Evolutionary conservation across 331 rosid species (phyloP), one percentile per base, ranked within the genome.

Genomic region (Phaseolus coccineus): DNA sequence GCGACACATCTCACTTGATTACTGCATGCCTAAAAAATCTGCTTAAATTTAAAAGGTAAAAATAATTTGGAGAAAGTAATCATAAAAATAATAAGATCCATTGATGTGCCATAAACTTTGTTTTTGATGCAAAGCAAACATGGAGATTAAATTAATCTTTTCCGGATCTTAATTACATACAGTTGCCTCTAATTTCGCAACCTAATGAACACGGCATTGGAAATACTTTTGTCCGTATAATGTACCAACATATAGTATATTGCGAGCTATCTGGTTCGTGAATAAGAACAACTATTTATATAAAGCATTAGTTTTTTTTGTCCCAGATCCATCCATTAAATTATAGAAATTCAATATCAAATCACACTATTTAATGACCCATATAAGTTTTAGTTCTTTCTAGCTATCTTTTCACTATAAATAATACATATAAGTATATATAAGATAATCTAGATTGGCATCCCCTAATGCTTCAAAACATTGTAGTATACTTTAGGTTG

Each of bases 31-130:
- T 79, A 76, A 83, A 82, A 35, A 65, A 77, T 86, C 82, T 82
- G 70, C 79, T 85, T 82, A 81, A 84, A 83, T 87, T 81, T 82
- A 77, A 52, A 87, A 86, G 66, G 75, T 71, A 42, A 79, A 82
- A 69, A 63, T 52, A 69, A 71, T 57, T 78, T 39, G 46, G 85
- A 75, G 71, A 83, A 85, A 75, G 82, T 30, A 59, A 67, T 8
- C 64, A 73, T 72, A 46, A 28, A 59, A 82, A 69, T 48, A 63
- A 61, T 63, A 67, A 19, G 42, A 77, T 44, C 33, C 46, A 71
- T 63, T 46, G 62, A 71, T 68, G 61, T 62, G 44, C 56, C 75
- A 59, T 6, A 71, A 64, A 80, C 76, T 59, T 14, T 73, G 62
- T 39, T 77, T 71, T 71, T 42, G 39, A 39, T 50, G 65, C 71